Conservation (phyloP, 1,284 basidiomycete genomes). For the Naganishia liquefaciens region DNA sequence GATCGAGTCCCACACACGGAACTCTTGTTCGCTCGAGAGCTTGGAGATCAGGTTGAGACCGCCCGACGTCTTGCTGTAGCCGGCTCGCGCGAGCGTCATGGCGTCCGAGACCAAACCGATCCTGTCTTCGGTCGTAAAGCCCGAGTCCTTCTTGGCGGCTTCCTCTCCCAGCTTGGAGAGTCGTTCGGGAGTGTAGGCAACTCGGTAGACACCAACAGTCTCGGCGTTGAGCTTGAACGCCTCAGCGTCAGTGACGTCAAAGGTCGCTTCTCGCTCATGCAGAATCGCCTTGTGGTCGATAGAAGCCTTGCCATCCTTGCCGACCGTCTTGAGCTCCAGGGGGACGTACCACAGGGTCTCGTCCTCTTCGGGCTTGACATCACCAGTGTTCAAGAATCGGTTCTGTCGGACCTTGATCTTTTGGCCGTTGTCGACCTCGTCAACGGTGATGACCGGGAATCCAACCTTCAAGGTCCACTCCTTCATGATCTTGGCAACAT, state of each 20-base stretch:
- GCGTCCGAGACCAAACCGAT: slow-evolving; percentile 82
- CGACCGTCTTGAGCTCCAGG: slow-evolving; percentile 70
- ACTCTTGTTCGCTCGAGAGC: slow-evolving; percentile 70
- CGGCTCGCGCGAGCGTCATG: slow-evolving; percentile 76
- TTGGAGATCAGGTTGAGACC: slow-evolving; percentile 71
- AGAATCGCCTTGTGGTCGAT: slow-evolving; percentile 71
- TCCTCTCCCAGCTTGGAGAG: slow-evolving; percentile 76
- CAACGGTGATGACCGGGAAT: slow-evolving; percentile 84
- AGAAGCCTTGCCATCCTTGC: slow-evolving; percentile 61
- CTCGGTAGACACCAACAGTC: slow-evolving; percentile 87
- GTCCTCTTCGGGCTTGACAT: slow-evolving; percentile 77
- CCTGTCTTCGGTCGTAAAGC: slow-evolving; percentile 79
- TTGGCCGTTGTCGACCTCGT: slow-evolving; percentile 65
- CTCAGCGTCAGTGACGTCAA: slow-evolving; percentile 68
- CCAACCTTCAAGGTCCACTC: slow-evolving; percentile 91
- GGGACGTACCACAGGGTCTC: slow-evolving; percentile 87
- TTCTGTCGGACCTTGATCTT: slow-evolving; percentile 78
- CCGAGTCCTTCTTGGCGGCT: slow-evolving; percentile 65
- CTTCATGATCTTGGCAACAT: slow-evolving; percentile 82
- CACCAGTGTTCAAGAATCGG: slow-evolving; percentile 86
- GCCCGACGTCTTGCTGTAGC: slow-evolving; percentile 72
- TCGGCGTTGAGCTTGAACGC: slow-evolving; percentile 86
- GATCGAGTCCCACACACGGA: slow-evolving; percentile 51
- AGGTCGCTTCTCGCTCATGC: slow-evolving; percentile 66
- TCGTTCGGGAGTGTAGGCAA: slow-evolving; percentile 80